Evolutionary conservation across 2,329 filamentous ascomycete genomes (phyloP).

Genomic region (Cryphonectria japonica): DNA sequence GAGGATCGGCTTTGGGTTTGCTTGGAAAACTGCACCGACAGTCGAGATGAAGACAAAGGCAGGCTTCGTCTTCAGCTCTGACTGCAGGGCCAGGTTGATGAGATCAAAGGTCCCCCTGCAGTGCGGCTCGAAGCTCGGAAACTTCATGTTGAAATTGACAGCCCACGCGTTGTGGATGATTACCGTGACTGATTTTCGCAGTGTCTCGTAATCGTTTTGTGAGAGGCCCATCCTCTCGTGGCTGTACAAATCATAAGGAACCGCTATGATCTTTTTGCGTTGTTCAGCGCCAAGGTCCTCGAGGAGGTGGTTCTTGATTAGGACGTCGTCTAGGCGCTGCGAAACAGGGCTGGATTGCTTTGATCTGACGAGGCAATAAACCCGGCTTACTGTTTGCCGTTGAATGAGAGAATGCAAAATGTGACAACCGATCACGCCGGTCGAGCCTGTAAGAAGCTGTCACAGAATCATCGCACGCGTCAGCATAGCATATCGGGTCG

Average conservation of each 20-base stretch:
- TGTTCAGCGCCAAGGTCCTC: not conserved
- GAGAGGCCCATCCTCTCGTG: not conserved
- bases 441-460: constrained; percentile 10
- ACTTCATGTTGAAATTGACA: not conserved
- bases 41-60: constrained; percentile 8
- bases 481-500: not conserved
- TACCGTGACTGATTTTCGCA: constrained; percentile 14
- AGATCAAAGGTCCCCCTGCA: not conserved
- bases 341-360: not conserved
- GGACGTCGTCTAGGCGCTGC: not conserved
- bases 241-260: not conserved
- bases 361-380: not conserved
- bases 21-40: not conserved
- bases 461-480: not conserved
- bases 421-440: constrained; percentile 2
- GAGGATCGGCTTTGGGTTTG: not conserved
- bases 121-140: not conserved
- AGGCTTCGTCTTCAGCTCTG: not conserved
- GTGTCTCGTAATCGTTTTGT: not conserved
- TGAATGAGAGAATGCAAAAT: not conserved
- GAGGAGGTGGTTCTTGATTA: not conserved
- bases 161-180: constrained; percentile 9
- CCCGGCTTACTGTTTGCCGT: not conserved
- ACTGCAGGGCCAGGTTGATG: constrained; percentile 7
- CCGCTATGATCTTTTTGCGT: not conserved